phyloP scores from a whole-genome alignment of 768 basidiomycete species.

The Xerocomus spinulosus region DNA sequence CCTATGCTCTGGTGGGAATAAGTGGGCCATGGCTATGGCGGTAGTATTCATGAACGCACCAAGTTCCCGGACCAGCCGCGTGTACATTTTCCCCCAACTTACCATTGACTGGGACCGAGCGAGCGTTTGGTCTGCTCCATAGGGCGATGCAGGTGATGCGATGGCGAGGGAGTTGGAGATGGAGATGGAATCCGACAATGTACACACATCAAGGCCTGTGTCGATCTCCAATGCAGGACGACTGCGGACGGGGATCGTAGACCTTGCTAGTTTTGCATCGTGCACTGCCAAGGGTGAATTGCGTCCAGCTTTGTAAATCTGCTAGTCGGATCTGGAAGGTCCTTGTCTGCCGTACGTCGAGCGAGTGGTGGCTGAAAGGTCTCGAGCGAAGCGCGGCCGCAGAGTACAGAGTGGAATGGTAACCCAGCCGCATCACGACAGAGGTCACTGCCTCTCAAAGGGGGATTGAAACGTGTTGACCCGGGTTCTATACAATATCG shows the following conservation, averaged over 20 bases:
- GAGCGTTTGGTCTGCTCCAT: not conserved
- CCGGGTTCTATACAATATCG: constrained; percentile 5
- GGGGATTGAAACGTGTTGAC: not conserved
- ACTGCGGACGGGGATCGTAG: too few relatives aligned
- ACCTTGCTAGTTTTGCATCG: too few relatives aligned
- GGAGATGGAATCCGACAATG: not conserved
- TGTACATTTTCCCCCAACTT: not conserved
- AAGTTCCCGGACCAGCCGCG: not conserved
- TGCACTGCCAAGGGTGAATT: not conserved
- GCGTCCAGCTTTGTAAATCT: not conserved
- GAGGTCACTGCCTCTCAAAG: constrained; percentile 8
- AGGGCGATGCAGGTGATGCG: not conserved
- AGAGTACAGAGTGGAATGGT: too few relatives aligned
- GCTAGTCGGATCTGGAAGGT: not conserved
- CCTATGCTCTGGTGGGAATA: not conserved
- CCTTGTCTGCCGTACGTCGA: too few relatives aligned
- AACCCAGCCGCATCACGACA: constrained; percentile 12
- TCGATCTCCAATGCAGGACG: not conserved
- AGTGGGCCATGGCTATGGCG: not conserved
- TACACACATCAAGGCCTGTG: not conserved
- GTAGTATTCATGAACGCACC: not conserved
- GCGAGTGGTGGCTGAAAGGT: too few relatives aligned
- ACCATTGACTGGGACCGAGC: not conserved
- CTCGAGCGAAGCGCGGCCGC: too few relatives aligned
- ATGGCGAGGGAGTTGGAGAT: not conserved